Base-by-base conservation (phyloP, 176 grass and related monocot species). In the Calamus simplicifolius region DNA sequence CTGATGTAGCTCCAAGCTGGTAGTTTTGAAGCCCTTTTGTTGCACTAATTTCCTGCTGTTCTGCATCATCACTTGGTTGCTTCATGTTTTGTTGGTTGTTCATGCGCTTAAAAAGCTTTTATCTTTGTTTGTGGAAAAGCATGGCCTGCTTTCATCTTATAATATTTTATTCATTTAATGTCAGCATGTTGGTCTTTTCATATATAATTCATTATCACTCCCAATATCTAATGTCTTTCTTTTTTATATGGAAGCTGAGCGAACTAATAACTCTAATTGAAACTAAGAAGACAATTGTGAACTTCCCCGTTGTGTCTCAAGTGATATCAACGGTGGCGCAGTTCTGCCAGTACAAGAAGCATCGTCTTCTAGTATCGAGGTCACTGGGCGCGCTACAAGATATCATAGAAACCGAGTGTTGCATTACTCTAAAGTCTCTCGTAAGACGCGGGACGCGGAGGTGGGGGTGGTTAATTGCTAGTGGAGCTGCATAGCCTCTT, bases 221-320 rank as follows among this genome's bases (percentile, higher is more conserved):
- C 35, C 6, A 38, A 38, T 10, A 6, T 38, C 35, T 38, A 8
- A 38, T 38, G 35, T 8, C 35, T 23, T 23, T 38, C 28, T 14
- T 58, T 23, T 23, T 23, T 53, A 6, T 79, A 1, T 80, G 31
- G 63, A 68, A 96, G 83, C 66, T 90, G 73, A 79, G 66, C 52
- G 72, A 59, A 74, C 62, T 96, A 74, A 90, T 96, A 73, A 62
- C 53, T 48, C 83, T 63, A 49, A 67, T 96, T 2, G 86, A 90
- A 56, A 61, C 64, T 10, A 77, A 66, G 26, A 57, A 57, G 50
- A 25, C 61, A 18, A 63, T 71, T 52, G 65, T 25, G 61, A 73
- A 48, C 64, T 35, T 73, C 28, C 62, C 25, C 71, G 76, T 17
- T 77, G 57, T 0, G 58, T 64, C 18, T 27, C 61, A 49, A 73